phyloP scores from a whole-genome alignment of 257 asterid species.

The Solanum bukasovii region DNA sequence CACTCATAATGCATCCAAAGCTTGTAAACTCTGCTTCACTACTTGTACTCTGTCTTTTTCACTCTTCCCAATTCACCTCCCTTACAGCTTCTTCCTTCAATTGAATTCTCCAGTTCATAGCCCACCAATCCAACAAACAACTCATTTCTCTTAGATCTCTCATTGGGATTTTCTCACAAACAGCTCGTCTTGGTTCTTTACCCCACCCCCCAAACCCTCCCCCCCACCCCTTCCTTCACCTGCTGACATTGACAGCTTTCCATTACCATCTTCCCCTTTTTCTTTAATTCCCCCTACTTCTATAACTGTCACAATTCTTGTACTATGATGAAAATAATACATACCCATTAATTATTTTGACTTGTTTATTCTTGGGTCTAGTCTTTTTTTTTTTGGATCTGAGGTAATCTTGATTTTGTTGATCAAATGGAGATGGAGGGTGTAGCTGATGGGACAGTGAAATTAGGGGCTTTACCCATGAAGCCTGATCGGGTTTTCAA shows the following conservation, averaged over 20 bases:
- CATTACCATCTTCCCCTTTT: not conserved
- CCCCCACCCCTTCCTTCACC: not conserved
- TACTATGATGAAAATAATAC: not conserved
- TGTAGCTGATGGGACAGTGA: not conserved
- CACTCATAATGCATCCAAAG: not conserved
- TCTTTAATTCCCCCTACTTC: not conserved
- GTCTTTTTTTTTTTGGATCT: not conserved
- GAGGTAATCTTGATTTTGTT: not conserved
- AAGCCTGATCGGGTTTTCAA: slow-evolving; percentile 26
- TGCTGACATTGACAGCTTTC: slow-evolving; percentile 1
- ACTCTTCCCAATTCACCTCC: not conserved
- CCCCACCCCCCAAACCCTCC: not conserved
- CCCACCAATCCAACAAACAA: not conserved
- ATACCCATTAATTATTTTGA: not conserved
- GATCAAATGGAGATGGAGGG: not conserved
- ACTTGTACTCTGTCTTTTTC: not conserved
- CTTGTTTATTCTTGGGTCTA: not conserved
- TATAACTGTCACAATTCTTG: not conserved
- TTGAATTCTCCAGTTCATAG: not conserved
- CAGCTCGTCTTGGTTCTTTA: not conserved
- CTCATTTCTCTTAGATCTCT: not conserved
- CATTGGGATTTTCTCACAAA: not conserved
- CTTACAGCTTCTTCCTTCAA: not conserved
- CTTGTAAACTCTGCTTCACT: not conserved
- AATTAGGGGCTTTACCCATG: not conserved